Percentiles rank a stretch among this genome's conserved stretches.
Evolutionary conservation across 2,329 filamentous ascomycete genomes (phyloP).

Genomic region (Cladosporium sp.): DNA sequence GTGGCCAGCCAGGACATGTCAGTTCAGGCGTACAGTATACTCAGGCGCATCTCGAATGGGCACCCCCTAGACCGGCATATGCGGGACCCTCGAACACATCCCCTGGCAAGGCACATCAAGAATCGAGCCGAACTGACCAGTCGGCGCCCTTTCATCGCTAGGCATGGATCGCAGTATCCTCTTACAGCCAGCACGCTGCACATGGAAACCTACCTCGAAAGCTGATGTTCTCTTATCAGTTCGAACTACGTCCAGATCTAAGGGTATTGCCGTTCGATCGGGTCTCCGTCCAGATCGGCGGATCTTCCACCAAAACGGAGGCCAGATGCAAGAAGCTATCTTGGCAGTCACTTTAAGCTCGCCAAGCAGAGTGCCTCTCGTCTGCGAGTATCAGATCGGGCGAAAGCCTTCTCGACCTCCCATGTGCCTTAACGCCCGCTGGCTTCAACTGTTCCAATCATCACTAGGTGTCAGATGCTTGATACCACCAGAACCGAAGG

Average conservation of each 20-base stretch:
- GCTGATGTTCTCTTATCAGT: not conserved
- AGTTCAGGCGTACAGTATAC: not conserved
- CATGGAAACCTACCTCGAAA: too few relatives aligned
- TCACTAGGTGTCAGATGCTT: not conserved
- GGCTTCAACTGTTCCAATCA: not conserved
- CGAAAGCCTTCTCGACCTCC: not conserved
- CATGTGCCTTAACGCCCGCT: not conserved
- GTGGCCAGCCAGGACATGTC: not conserved
- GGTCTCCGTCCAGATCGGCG: not conserved
- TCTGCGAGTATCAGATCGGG: not conserved
- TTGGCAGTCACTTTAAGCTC: slow-evolving; percentile 5
- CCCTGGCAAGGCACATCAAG: not conserved
- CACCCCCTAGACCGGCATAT: not conserved
- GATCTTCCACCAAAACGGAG: not conserved
- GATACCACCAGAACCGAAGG: not conserved
- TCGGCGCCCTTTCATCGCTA: not conserved
- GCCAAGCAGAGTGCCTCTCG: not conserved
- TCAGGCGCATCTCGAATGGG: not conserved
- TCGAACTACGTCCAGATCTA: not conserved
- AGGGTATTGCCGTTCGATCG: not conserved
- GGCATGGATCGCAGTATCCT: not conserved
- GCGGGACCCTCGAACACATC: not conserved
- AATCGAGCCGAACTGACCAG: not conserved
- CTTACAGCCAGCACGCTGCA: not conserved
- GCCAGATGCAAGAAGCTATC: slow-evolving; percentile 5